phyloP scores from a whole-genome alignment of 192 early-diverging fungal genomes.

The Coemansia sp. region DNA sequence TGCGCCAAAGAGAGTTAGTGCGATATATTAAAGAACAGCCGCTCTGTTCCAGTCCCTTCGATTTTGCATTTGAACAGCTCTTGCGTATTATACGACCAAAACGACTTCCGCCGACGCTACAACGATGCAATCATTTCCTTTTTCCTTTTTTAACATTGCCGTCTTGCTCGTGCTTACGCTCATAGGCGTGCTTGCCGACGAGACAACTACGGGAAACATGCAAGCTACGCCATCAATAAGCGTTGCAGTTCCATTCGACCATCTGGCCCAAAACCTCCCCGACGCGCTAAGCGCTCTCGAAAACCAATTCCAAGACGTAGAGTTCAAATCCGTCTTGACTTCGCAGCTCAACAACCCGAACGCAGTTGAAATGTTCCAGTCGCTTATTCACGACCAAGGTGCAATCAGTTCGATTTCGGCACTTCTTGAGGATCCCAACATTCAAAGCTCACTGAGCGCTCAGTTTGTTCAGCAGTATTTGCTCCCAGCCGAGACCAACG shows the following conservation, averaged over 20 bases:
- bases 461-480: slow-evolving; percentile 53
- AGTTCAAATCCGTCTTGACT: slow-evolving; percentile 42
- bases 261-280: slow-evolving; percentile 50
- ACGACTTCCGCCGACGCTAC: not conserved
- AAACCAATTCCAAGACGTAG: slow-evolving; percentile 38
- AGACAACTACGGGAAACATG: not conserved
- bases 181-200: not conserved
- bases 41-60: not conserved
- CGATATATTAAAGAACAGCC: not conserved
- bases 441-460: slow-evolving; percentile 47
- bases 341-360: slow-evolving; percentile 53
- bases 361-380: slow-evolving; percentile 56
- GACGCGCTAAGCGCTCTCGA: slow-evolving; percentile 50
- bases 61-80: not conserved
- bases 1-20: no score
- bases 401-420: slow-evolving; percentile 49
- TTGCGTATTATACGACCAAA: not conserved
- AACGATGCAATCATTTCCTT: not conserved
- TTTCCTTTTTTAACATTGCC: not conserved
- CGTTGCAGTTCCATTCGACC: slow-evolving; percentile 43
- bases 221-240: slow-evolving; percentile 3
- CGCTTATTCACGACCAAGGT: slow-evolving; percentile 45
- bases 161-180: not conserved
- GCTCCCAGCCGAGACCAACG: not conserved
- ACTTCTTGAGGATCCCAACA: slow-evolving; percentile 42